Evolutionary conservation across 2,329 filamentous ascomycete species (phyloP), one percentile per base, ranked within the genome.

Genomic region (Aureobasidium sp.): DNA sequence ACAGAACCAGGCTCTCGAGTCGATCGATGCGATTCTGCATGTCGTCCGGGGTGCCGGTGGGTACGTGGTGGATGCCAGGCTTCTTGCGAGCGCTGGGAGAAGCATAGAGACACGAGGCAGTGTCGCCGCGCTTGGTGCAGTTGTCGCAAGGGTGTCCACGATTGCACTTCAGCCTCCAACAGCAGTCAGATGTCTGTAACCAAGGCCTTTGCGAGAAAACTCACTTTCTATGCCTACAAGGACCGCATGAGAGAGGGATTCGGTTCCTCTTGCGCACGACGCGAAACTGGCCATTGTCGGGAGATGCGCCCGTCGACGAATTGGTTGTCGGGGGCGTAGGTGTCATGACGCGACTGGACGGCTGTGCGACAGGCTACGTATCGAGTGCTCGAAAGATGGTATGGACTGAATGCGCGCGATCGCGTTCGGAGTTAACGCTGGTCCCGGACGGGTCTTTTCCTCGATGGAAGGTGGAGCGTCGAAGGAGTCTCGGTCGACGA

Each of bases 1-100:
- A 95, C 67, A 97, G 77, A 64, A 97, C 93, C 73, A 97, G 79
- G 68, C 90, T 89, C 81, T 97, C 93, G 67, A 97, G 82, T 69
- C 93, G 86, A 79, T 97, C 92, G 77, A 97, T 97, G 73, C 94
- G 89, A 72, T 95, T 96, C 78, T 97, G 93, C 93, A 97, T 97
- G 76, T 97, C 93, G 81, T 96, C 92, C 55, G 93, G 91, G 68
- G 83, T 80, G 62, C 82, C 80, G 49, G 70, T 72, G 2, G 69
- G 58, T 22, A 66, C 67, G 53, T 63, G 62, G 62, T 69, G 69
- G 41, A 75, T 68, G 9, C 70, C 69, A 62, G 75, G 86, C 81
- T 90, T 95, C 76, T 90, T 94, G 68, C 90, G 87, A 57, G 86
- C 82, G 59, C 75, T 79, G 37, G 80, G 76, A 68, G 82, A 78